phyloP scores from a whole-genome alignment of 768 basidiomycete genomes.

The Mycena indigotica region DNA sequence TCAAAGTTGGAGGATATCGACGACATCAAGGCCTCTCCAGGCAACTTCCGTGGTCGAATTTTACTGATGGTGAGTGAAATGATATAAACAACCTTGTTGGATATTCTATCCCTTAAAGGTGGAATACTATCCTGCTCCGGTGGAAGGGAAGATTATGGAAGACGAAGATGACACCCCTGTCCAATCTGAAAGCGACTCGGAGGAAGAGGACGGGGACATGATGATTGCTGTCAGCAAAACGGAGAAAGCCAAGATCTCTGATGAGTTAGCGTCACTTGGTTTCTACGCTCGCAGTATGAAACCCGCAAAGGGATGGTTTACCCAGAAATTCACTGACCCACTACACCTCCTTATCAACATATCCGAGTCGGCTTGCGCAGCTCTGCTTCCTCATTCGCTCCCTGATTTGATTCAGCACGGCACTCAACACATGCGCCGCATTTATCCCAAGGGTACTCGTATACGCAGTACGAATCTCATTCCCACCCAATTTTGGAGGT shows the following conservation, averaged over 20 bases:
- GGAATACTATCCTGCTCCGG: constrained; percentile 51
- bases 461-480: constrained; percentile 58
- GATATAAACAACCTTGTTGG: too few relatives aligned
- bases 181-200: constrained; percentile 23
- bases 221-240: constrained; percentile 20
- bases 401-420: constrained; percentile 45
- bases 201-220: constrained; percentile 29
- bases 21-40: constrained; percentile 43
- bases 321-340: constrained; percentile 42
- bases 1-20: constrained; percentile 39
- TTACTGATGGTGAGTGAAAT: constrained; percentile 61
- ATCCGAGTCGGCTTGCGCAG: constrained; percentile 50
- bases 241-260: constrained; percentile 41
- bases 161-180: constrained; percentile 27
- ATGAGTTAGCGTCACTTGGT: constrained; percentile 56
- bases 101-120: constrained; percentile 41
- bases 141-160: constrained; percentile 22
- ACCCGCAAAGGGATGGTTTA: constrained; percentile 53
- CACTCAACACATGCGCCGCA: constrained; percentile 49
- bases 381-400: constrained; percentile 42
- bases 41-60: constrained; percentile 53
- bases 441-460: constrained; percentile 61
- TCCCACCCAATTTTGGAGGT: constrained; percentile 55
- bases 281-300: constrained; percentile 68
- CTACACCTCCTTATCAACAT: constrained; percentile 61